These are phyloP conservation scores for Cordyceps cicadae DNA, from an alignment of 2,329 filamentous ascomycete species.

Conservation along the genomic window DNA sequence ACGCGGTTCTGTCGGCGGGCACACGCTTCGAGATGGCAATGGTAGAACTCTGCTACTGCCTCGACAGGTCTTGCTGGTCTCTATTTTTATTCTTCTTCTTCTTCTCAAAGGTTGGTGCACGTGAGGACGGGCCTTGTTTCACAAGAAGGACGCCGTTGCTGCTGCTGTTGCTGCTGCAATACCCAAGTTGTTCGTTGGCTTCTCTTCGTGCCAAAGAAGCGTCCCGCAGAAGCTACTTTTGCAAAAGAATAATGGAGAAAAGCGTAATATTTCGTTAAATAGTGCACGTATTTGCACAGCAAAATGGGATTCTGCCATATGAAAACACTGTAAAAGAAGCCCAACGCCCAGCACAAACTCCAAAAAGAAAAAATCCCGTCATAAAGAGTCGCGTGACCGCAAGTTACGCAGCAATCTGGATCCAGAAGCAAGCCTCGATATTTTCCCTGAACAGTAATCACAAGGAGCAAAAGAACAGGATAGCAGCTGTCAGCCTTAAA, in stretches of 20 bases:
- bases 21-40: no score
- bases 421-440: not conserved
- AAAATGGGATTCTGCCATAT: not conserved
- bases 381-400: not conserved
- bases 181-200: no score
- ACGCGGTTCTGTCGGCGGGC: no score
- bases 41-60: not conserved
- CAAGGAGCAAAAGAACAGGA: not conserved
- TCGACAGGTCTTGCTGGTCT: no score
- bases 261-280: not conserved
- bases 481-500: slow-evolving; percentile 16
- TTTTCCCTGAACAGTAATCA: not conserved
- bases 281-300: not conserved
- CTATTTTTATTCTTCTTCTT: no score
- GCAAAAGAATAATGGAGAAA: not conserved
- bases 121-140: not conserved
- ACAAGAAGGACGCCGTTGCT: no score
- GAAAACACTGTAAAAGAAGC: not conserved
- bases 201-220: not conserved
- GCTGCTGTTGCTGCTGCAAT: no score
- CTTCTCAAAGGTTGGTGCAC: not conserved
- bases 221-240: not conserved
- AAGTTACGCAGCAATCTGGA: not conserved
- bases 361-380: not conserved
- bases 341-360: slow-evolving; percentile 6